Conservation (phyloP, 805 yeast genomes). For the Schwanniomyces pseudopolymorphus region DNA sequence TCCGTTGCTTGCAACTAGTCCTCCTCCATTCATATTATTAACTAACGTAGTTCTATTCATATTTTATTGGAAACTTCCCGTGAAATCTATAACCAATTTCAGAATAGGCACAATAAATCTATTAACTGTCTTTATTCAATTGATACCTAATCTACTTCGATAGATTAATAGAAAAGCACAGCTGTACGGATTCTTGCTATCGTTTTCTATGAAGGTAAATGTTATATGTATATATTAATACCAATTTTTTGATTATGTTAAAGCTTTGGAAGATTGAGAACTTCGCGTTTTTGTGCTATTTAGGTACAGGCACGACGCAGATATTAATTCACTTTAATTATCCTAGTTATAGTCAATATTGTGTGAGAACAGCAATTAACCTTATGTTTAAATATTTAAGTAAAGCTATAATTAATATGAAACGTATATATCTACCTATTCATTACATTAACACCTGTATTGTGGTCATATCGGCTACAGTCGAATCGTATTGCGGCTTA, state of each 20-base stretch:
- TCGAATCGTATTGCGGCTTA: too few relatives aligned
- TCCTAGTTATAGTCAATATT: too few relatives aligned
- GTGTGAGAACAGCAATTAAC: too few relatives aligned
- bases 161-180: conserved; percentile 1
- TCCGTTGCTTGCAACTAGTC: not conserved
- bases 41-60: conserved; percentile 1
- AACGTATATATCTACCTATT: too few relatives aligned
- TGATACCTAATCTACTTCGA: not conserved
- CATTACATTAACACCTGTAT: too few relatives aligned
- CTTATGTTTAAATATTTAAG: too few relatives aligned
- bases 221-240: not conserved
- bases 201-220: not conserved
- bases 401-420: too few relatives aligned
- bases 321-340: too few relatives aligned
- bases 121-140: not conserved
- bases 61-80: not conserved
- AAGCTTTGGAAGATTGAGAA: conserved; percentile 1
- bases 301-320: not conserved
- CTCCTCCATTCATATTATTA: not conserved
- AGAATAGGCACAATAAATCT: not conserved
- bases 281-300: conserved; percentile 2
- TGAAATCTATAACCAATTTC: conserved; percentile 1
- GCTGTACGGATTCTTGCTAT: not conserved
- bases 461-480: too few relatives aligned
- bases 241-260: not conserved